phyloP scores from a whole-genome alignment of 176 grass and related monocot genomes.

The Eremochloa ophiuroides region DNA sequence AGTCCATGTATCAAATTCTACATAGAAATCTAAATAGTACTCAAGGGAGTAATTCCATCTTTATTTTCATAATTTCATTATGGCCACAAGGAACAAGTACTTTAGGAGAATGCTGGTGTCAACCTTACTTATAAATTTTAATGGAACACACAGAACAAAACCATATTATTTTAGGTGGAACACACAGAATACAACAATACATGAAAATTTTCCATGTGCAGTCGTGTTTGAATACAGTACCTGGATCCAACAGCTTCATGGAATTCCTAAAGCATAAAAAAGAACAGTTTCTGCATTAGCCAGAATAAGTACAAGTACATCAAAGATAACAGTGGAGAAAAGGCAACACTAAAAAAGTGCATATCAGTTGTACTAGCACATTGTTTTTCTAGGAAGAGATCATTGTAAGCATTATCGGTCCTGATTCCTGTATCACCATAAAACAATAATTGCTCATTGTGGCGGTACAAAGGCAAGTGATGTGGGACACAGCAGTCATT shows the following conservation, averaged over 20 bases:
- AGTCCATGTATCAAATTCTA: constrained; percentile 18
- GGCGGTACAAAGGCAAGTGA: not conserved
- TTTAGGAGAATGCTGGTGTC: not conserved
- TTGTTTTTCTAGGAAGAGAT: not conserved
- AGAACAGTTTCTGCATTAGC: constrained; percentile 31
- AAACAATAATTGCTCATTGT: not conserved
- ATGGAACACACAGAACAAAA: not conserved
- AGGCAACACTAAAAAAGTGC: not conserved
- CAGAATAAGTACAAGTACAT: not conserved
- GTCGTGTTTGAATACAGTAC: constrained; percentile 35
- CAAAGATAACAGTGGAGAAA: not conserved
- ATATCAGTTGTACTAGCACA: not conserved
- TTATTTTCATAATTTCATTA: not conserved
- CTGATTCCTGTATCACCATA: not conserved
- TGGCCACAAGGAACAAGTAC: not conserved
- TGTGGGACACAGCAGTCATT: not conserved
- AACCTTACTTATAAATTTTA: not conserved
- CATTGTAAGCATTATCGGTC: not conserved
- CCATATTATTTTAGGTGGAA: not conserved
- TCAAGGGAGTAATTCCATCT: not conserved
- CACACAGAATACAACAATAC: not conserved
- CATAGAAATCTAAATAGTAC: not conserved
- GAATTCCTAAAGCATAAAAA: constrained; percentile 60
- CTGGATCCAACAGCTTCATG: constrained; percentile 47
- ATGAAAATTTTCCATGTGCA: not conserved